Evolutionary conservation across 2,329 filamentous ascomycete species (phyloP).

Genomic region (Talaromyces sp.): DNA sequence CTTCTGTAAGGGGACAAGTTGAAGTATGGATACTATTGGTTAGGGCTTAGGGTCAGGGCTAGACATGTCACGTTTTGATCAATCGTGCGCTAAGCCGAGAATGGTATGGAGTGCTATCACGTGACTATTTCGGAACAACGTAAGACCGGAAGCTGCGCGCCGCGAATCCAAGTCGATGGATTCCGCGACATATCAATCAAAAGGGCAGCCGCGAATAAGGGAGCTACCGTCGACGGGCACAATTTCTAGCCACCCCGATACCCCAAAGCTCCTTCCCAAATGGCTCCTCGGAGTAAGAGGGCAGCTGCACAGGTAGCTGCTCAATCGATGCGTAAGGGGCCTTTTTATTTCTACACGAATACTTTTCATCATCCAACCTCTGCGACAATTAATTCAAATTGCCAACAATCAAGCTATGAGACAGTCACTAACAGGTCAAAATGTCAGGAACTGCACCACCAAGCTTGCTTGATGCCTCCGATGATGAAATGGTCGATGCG

Average conservation of each 20-base stretch:
- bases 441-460: conserved; percentile 43
- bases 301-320: conserved; percentile 49
- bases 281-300: conserved; percentile 47
- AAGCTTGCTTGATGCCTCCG: conserved; percentile 44
- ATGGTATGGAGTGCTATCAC: neutral
- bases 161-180: neutral
- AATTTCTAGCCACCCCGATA: neutral
- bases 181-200: conserved; percentile 4
- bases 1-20: neutral
- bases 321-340: conserved; percentile 47
- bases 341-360: neutral
- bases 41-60: conserved; percentile 21
- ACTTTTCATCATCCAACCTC: neutral
- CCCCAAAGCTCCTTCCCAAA: conserved; percentile 25
- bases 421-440: neutral
- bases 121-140: conserved; percentile 12
- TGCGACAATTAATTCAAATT: neutral
- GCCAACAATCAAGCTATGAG: neutral
- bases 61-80: neutral
- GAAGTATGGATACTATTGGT: no score
- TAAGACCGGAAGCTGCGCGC: conserved; percentile 8
- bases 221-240: conserved; percentile 12
- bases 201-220: conserved; percentile 17
- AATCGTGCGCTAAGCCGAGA: neutral
- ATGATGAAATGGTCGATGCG: conserved; percentile 47